These are phyloP conservation scores for Alnus rubra DNA, from an alignment of 306 rosid species.

Conservation along the genomic window DNA sequence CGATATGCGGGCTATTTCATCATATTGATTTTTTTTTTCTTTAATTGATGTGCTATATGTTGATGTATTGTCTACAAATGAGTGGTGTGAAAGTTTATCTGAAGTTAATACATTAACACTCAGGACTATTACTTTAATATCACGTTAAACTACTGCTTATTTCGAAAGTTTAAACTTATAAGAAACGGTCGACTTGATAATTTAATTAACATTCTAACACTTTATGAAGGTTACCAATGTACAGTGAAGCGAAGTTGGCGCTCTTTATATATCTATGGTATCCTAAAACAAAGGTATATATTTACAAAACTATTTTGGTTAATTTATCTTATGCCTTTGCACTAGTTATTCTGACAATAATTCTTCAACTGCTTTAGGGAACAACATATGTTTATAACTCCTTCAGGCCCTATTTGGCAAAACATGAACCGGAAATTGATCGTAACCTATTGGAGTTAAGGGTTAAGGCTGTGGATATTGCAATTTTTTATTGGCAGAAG, in stretches of 20 bases:
- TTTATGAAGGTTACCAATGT: slow-evolving; percentile 37
- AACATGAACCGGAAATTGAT: slow-evolving; percentile 43
- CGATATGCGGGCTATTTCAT: too few relatives aligned
- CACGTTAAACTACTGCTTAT: too few relatives aligned
- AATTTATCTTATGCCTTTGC: neutral
- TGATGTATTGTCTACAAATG: too few relatives aligned
- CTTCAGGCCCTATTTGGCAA: slow-evolving; percentile 27
- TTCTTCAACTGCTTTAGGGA: slow-evolving; percentile 24
- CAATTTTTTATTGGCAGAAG: slow-evolving; percentile 28
- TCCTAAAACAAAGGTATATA: slow-evolving; percentile 34
- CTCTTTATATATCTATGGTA: slow-evolving; percentile 44
- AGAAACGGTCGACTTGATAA: too few relatives aligned
- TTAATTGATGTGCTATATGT: too few relatives aligned
- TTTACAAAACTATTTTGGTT: neutral
- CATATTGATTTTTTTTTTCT: too few relatives aligned
- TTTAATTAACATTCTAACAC: too few relatives aligned
- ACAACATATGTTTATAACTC: slow-evolving; percentile 19
- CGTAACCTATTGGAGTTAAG: slow-evolving; percentile 27
- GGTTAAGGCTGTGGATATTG: slow-evolving; percentile 23
- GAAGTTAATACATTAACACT: too few relatives aligned
- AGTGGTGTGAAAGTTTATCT: too few relatives aligned
- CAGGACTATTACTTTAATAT: too few relatives aligned
- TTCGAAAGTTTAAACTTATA: too few relatives aligned
- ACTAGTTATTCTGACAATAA: neutral
- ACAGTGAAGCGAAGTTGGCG: slow-evolving; percentile 41